Evolutionary conservation across 106 monocot species (phyloP).

Genomic region (Dioscorea zingiberensis): DNA sequence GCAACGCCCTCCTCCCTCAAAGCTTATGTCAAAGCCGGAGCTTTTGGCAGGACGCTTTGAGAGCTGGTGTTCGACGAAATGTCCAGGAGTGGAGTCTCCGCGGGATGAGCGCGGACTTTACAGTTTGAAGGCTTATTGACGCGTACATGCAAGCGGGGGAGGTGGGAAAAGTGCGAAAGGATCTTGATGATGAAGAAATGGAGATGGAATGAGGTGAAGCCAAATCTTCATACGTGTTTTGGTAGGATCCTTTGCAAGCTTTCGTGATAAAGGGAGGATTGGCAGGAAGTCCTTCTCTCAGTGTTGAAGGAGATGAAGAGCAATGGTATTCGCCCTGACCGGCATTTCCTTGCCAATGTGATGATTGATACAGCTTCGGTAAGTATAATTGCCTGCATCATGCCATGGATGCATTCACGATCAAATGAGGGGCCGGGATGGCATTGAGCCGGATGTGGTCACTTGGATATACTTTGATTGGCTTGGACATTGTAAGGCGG

Average conservation of each 20-base stretch:
- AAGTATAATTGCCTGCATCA: constrained; percentile 75
- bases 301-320: constrained; percentile 77
- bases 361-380: constrained; percentile 93
- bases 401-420: constrained; percentile 83
- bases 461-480: constrained; percentile 92
- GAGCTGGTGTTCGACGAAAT: constrained; percentile 75
- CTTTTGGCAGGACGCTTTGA: constrained; percentile 51
- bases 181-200: constrained; percentile 91
- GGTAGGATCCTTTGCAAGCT: constrained; percentile 64
- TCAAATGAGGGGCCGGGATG: constrained; percentile 61
- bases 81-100: constrained; percentile 45
- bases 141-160: constrained; percentile 70
- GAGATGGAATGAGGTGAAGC: constrained; percentile 50
- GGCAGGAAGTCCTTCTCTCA: constrained; percentile 83
- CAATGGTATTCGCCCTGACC: constrained; percentile 59
- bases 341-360: constrained; percentile 92
- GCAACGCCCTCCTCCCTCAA: constrained; percentile 88
- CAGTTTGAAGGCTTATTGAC: constrained; percentile 74
- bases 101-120: constrained; percentile 82
- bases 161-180: constrained; percentile 78
- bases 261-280: constrained; percentile 85
- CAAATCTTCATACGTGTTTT: constrained; percentile 80
- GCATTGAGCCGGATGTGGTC: constrained; percentile 65
- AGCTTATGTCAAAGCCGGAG: constrained; percentile 63
- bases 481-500: constrained; percentile 67